Conservation (phyloP, 2,329 filamentous ascomycete species). For the Trichoderma pleuroti region DNA sequence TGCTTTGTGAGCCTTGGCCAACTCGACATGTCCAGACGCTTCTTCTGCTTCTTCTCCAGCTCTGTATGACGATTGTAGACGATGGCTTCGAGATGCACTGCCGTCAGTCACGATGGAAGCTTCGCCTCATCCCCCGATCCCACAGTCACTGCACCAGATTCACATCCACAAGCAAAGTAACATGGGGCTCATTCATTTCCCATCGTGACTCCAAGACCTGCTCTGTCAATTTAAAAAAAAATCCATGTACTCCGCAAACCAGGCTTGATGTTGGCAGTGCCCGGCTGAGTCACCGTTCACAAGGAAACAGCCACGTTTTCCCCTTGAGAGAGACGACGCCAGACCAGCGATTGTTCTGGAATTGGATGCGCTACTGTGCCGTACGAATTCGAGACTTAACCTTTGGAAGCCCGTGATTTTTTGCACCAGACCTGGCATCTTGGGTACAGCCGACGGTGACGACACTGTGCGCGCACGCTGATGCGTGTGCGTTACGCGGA, state of each 20-base stretch:
- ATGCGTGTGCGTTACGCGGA: conserved; percentile 1
- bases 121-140: neutral
- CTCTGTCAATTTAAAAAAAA: neutral
- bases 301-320: neutral
- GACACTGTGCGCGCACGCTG: neutral
- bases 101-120: neutral
- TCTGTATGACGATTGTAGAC: too few species aligned
- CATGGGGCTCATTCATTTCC: neutral
- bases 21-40: neutral
- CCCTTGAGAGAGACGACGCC: neutral
- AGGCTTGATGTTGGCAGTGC: neutral
- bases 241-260: neutral
- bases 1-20: neutral
- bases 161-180: neutral
- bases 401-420: neutral
- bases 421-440: neutral
- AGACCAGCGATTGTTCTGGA: neutral
- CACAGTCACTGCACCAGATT: neutral
- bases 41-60: neutral
- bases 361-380: neutral
- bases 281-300: neutral
- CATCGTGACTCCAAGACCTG: neutral
- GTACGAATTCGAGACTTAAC: neutral
- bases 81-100: neutral
- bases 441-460: neutral